phyloP scores from a whole-genome alignment of 1,284 basidiomycete species.

The Trametes pubescens region DNA sequence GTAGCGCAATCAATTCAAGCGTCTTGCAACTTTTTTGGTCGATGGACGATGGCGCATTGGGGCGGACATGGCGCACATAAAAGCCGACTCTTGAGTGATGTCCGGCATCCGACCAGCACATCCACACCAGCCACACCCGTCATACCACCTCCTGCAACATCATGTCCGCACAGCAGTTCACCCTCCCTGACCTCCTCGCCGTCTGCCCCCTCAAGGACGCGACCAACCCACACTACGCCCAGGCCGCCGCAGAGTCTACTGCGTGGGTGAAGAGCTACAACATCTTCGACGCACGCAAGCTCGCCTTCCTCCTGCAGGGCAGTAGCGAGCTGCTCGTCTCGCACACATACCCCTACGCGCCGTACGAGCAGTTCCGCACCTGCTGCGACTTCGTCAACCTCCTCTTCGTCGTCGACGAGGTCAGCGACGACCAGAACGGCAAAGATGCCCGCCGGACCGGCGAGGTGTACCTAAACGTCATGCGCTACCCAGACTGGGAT shows the following conservation, averaged over 20 bases:
- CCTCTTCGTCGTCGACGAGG: slow-evolving; percentile 75
- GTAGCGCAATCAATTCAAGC: slow-evolving; percentile 2
- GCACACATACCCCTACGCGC: slow-evolving; percentile 66
- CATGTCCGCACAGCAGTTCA: slow-evolving; percentile 45
- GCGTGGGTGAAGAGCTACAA: slow-evolving; percentile 72
- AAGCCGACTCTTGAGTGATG: neutral
- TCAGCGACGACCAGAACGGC: slow-evolving; percentile 70
- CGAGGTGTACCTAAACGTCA: slow-evolving; percentile 52
- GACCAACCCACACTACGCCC: slow-evolving; percentile 62
- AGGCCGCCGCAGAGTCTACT: slow-evolving; percentile 62
- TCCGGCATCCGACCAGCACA: neutral
- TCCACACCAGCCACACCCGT: slow-evolving; percentile 4
- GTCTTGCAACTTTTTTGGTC: slow-evolving; percentile 3
- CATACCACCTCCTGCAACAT: neutral
- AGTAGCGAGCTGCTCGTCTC: slow-evolving; percentile 71
- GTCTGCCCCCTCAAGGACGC: slow-evolving; percentile 55
- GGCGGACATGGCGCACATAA: slow-evolving; percentile 15
- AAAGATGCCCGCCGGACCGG: slow-evolving; percentile 62
- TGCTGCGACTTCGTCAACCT: slow-evolving; percentile 73
- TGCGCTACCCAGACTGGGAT: slow-evolving; percentile 45
- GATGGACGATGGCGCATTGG: slow-evolving; percentile 4
- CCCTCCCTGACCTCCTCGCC: slow-evolving; percentile 63
- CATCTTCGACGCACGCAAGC: slow-evolving; percentile 66
- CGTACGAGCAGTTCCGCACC: slow-evolving; percentile 65
- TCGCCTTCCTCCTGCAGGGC: slow-evolving; percentile 65